phyloP scores from a whole-genome alignment of 139 green algal species.

The Choricystis sp. region DNA sequence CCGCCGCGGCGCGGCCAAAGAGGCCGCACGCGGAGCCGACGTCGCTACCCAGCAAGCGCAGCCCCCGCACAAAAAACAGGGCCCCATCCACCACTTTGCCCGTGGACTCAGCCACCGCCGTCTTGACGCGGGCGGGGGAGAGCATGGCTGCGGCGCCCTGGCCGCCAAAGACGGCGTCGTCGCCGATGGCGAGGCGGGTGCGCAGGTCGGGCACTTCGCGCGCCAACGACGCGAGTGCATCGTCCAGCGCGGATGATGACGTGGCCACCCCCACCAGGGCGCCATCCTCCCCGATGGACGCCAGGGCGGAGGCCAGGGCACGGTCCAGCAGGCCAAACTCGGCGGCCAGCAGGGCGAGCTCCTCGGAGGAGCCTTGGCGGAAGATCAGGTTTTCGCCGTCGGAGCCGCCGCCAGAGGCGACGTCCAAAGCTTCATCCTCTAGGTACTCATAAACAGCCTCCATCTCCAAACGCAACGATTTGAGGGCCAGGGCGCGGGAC shows the following conservation, averaged over 20 bases:
- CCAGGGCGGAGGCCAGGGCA: constrained; percentile 34
- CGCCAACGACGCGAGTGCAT: constrained; percentile 51
- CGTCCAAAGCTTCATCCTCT: constrained; percentile 77
- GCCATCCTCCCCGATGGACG: constrained; percentile 8
- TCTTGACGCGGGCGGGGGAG: constrained; percentile 2
- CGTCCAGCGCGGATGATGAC: constrained; percentile 25
- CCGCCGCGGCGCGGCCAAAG: constrained; percentile 52
- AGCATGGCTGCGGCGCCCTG: constrained; percentile 13
- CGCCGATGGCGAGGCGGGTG: constrained; percentile 49
- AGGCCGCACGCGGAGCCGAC: constrained; percentile 34
- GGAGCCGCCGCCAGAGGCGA: constrained; percentile 11
- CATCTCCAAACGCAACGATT: constrained; percentile 83
- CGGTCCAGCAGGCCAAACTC: constrained; percentile 74
- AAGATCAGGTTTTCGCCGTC: constrained; percentile 14
- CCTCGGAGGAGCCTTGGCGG: constrained; percentile 36
- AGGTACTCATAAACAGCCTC: constrained; percentile 63
- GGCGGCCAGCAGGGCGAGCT: constrained; percentile 71
- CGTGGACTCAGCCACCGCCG: background rate
- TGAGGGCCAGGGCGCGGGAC: constrained; percentile 17
- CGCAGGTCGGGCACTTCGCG: constrained; percentile 79
- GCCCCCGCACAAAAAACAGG: constrained; percentile 60
- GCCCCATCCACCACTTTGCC: constrained; percentile 45
- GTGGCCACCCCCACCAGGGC: background rate
- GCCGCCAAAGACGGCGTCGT: constrained; percentile 54
- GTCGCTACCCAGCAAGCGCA: constrained; percentile 64